Evolutionary conservation across 2,329 filamentous ascomycete species (phyloP), one percentile per base, ranked within the genome.

Genomic region (Atkinsonella texensis): DNA sequence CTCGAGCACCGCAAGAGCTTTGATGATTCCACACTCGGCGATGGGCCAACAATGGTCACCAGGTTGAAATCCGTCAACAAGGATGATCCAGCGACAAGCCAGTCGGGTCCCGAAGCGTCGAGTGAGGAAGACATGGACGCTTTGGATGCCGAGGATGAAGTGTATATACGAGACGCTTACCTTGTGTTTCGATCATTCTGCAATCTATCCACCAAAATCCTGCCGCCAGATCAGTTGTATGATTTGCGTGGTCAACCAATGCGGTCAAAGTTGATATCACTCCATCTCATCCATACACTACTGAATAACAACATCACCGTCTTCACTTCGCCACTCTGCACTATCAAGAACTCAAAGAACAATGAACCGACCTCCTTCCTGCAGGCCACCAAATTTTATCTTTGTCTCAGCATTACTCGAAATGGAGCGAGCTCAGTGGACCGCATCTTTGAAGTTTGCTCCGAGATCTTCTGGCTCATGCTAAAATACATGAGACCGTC

Each of bases 401-500:
- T 98, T 31, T 97, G 93, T 68, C 77, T 98, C 41, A 95, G 89
- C 68, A 81, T 98, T 59, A 96, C 90, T 51, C 82, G 91, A 49
- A 98, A 98, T 64, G 94, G 91, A 17, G 88, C 93, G 13, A 97
- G 91, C 70, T 91, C 90, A 4, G 87, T 95, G 43, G 87, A 89
- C 56, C 81, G 81, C 57, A 89, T 98, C 0, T 98, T 97, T 62
- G 91, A 97, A 63, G 89, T 97, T 42, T 91, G 88, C 65, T 90
- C 87, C 61, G 93, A 98, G 66, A 95, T 97, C 32, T 98, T 98
- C 66, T 98, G 90, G 89, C 75, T 97, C 53, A 95, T 96, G 84
- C 72, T 96, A 43, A 95, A 94, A 65, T 85, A 89, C 60, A 86
- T 98, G 81, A 82, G 94, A 55, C 85, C 93, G 2, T 85, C 90